Evolutionary conservation across 257 asterid genomes (phyloP), one percentile per base, ranked within the genome.

Genomic region (Fraxinus excelsior): DNA sequence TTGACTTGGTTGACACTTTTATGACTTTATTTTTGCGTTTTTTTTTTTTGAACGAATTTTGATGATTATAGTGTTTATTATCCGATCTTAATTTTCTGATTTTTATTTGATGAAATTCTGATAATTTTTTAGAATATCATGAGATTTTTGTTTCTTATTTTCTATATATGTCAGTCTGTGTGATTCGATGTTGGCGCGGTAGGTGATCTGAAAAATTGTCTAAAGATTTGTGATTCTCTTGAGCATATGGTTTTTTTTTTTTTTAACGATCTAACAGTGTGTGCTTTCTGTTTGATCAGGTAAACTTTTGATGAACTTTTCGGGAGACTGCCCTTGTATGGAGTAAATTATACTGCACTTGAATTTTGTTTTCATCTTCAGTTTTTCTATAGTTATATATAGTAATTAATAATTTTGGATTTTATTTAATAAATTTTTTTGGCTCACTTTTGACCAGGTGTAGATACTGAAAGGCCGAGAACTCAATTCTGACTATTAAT

Each of bases 401-500:
- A 18, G 23, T 42, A 44, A 67, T 51, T 26, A 72, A 76, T 53
- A 65, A 72, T 66, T 77, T 67, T 29, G 44, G 29, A 72, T 35
- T 71, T 77, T 35, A 40, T 60, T 21, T 76, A 51, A 72, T 72
- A 67, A 67, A 42, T 74, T 80, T 18, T 75, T 72, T 70, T n/a
- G 65, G 28, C 28, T 21, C 28, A 26, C 66, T 26, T 38, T n/a
- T 80, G 69, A 7, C 34, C 67, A 80, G 83, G 84, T 81, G 76
- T 78, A 84, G 82, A 82, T 81, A 79, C 76, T 70, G 73, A 37
- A 86, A 81, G 85, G 77, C 46, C 60, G 34, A 76, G 82, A 65
- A 51, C 84, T 85, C 85, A 40, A 72, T 81, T 83, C 86, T 76
- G 76, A 74, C 49, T 78, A 35, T 84, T 77, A 78, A 68, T 80